Evolutionary conservation across 2,329 filamentous ascomycete species (phyloP), one percentile per base, ranked within the genome.

Genomic region (Talaromyces marneffei): DNA sequence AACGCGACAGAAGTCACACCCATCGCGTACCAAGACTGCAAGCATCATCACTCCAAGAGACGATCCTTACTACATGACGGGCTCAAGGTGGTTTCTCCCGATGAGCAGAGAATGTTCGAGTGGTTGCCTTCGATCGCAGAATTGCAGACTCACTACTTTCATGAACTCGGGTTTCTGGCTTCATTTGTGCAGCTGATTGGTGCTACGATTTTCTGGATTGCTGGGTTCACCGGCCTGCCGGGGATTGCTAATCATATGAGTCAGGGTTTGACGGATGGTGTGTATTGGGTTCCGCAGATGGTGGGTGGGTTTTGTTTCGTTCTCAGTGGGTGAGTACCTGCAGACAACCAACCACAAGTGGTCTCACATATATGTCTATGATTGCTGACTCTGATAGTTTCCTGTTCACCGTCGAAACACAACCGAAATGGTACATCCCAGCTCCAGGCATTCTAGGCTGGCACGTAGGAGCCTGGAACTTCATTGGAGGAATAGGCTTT

Each of bases 401-500:
- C 2, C 72, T 89, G 1, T 88, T 87, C 71, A 87, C 87, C 80
- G 67, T 89, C 7, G 87, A 89, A 71, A 87, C 85, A 2, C 86
- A 89, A 71, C 69, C 78, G 42, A 80, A 77, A 50, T 89, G 87
- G 86, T 88, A 83, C 66, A 73, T 77, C 12, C 86, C 87, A 0
- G 83, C 84, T 0, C 77, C 76, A 3, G 68, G 71, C 2, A 75
- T 84, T 0, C 76, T 89, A 1, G 86, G 86, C 3, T 89, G 86
- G 87, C 85, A 88, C 70, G 82, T 89, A 65, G 86, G 85, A 0
- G 71, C 82, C 8, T 89, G 85, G 85, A 89, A 88, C 66, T 70
- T 87, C 2, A 74, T 88, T 20, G 87, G 87, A 0, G 82, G 82
- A 1, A 67, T 88, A 25, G 86, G 86, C 0, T 88, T 88, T 68